A percentile compares a stretch with the other conserved stretches of the same genome.
phyloP scores from a whole-genome alignment of 1,284 basidiomycete species.

The Puccinia novopanici region DNA sequence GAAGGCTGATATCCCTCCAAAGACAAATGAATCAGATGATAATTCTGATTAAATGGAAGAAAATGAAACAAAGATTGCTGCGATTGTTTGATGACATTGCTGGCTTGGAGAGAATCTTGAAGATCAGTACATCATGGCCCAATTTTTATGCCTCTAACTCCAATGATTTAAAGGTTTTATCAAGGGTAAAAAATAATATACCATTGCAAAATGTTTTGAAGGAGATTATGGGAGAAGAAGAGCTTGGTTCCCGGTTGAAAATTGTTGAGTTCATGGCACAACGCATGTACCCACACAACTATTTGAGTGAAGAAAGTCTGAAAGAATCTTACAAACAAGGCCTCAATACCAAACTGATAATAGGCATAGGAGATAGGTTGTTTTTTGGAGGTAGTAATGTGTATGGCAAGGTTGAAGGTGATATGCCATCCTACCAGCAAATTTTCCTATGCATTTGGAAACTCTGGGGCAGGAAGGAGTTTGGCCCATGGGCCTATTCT shows the following conservation, averaged over 20 bases:
- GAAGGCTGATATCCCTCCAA: not conserved
- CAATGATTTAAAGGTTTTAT: not conserved
- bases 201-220: not conserved
- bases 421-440: no score
- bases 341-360: not conserved
- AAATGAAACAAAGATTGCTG: not conserved
- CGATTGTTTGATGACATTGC: not conserved
- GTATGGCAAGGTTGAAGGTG: no score
- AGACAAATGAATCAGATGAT: not conserved
- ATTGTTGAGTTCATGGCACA: no score
- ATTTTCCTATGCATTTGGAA: not conserved
- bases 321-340: not conserved
- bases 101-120: not conserved
- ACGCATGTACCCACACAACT: no score
- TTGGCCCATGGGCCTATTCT: no score
- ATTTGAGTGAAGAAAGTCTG: no score
- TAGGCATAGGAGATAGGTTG: no score
- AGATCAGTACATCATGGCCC: not conserved
- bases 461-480: not conserved
- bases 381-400: no score
- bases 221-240: not conserved
- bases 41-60: not conserved
- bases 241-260: not conserved
- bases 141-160: not conserved
- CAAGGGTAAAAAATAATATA: not conserved